Evolutionary conservation across 495 filamentous ascomycete genomes (phyloP), one percentile per base, ranked within the genome.

Genomic region (Xylaria longipes): DNA sequence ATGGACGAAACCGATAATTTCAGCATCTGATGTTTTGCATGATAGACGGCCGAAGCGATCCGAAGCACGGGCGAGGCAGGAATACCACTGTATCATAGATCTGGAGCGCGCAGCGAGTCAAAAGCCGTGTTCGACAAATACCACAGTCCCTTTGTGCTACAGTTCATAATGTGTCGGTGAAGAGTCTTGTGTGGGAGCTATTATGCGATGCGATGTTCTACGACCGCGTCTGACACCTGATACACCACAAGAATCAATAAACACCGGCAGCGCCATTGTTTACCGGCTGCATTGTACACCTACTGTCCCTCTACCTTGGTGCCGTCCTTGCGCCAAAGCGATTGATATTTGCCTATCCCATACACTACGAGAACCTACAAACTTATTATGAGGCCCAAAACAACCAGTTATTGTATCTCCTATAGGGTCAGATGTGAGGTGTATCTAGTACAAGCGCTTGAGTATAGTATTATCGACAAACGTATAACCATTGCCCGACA

Each of bases 31-130:
- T 67, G 65, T 41, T 57, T 54, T 73, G 64, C 69, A 74, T 70
- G 50, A 67, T 74, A 77, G 71, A 77, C 52, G 68, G 72, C 71
- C 71, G 52, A 72, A 48, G 72, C 66, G 69, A 73, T 75, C 72
- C 73, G 46, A 46, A 56, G 67, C 39, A 63, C 69, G 71, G 71
- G 35, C 72, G 69, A 68, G 71, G 68, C 73, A 63, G 58, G 71
- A 70, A 54, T 66, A 50, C 52, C 62, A 68, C 35, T 79, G 77
- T 79, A 79, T 64, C 67, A 77, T 79, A 77, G 71, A 77, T 71
- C 66, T 63, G 62, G 66, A 69, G 73, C 71, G 69, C 72, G 67
- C 64, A 56, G 72, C 73, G 22, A 64, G 66, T 71, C 45, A 52
- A 74, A 68, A 63, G 70, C 71, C 58, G 52, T 54, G 63, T 72